phyloP scores from a whole-genome alignment of 1,284 basidiomycete genomes.

The Ceratobasidium sp. region DNA sequence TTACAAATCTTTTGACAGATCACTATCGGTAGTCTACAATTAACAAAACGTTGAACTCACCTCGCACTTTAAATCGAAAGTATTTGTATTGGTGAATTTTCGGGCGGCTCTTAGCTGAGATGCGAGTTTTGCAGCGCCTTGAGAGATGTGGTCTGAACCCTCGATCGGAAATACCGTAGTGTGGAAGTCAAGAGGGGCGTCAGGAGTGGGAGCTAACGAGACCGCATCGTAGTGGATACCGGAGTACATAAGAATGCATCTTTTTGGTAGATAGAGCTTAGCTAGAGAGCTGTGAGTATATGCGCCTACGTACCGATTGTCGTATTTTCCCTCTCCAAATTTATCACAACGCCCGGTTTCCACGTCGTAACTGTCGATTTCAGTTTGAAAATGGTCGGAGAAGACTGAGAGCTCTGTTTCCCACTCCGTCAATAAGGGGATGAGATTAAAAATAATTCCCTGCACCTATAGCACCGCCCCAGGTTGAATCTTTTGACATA shows the following conservation, averaged over 20 bases:
- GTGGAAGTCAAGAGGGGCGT: slow-evolving; percentile 84
- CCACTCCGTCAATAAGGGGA: not conserved
- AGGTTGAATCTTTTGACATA: slow-evolving; percentile 79
- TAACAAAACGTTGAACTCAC: slow-evolving; percentile 54
- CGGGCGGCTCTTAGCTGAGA: slow-evolving; percentile 63
- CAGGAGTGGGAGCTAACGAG: slow-evolving; percentile 76
- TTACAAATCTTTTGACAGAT: slow-evolving; percentile 63
- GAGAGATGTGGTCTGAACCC: slow-evolving; percentile 62
- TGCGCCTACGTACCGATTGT: slow-evolving; percentile 47
- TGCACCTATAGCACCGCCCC: slow-evolving; percentile 87
- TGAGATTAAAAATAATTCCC: slow-evolving; percentile 1
- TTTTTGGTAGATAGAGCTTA: slow-evolving; percentile 46
- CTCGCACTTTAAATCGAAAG: slow-evolving; percentile 87
- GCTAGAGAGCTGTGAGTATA: not conserved
- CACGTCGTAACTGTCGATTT: slow-evolving; percentile 90
- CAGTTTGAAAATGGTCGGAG: slow-evolving; percentile 78
- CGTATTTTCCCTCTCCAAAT: slow-evolving; percentile 66
- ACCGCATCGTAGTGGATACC: slow-evolving; percentile 95
- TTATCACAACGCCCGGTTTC: slow-evolving; percentile 89
- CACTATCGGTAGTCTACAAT: not conserved
- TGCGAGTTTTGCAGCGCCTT: slow-evolving; percentile 75
- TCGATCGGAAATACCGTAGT: slow-evolving; percentile 80
- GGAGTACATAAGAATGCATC: slow-evolving; percentile 77
- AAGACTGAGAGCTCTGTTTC: slow-evolving; percentile 75
- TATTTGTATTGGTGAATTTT: slow-evolving; percentile 89